A percentile compares a stretch with the other conserved stretches of the same genome.
phyloP scores from a whole-genome alignment of 306 rosid genomes.

The Acacia confusa region DNA sequence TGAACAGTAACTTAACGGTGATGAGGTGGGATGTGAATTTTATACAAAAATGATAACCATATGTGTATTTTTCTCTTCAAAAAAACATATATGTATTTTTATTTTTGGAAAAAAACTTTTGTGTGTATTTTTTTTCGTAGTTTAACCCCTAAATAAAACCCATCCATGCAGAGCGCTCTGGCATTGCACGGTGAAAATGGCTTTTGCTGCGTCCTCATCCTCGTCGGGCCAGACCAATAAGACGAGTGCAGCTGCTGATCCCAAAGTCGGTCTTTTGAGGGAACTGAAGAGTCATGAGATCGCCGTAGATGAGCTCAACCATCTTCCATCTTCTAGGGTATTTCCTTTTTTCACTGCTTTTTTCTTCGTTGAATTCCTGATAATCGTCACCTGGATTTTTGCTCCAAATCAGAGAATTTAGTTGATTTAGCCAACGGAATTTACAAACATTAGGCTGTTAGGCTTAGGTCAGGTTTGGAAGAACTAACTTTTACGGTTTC shows the following conservation, averaged over 20 bases:
- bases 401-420: background rate
- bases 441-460: background rate
- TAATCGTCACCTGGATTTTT: background rate
- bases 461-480: background rate
- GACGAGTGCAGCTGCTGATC: conserved; percentile 14
- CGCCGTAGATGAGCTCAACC: conserved; percentile 72
- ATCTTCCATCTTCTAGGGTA: conserved; percentile 64
- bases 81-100: too few relatives aligned
- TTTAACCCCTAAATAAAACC: background rate
- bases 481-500: background rate
- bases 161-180: background rate
- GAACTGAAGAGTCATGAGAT: conserved; percentile 61
- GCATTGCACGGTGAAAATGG: background rate
- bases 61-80: too few relatives aligned
- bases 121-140: too few relatives aligned
- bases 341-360: background rate
- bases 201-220: background rate
- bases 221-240: background rate
- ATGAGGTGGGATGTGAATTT: too few relatives aligned
- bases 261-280: conserved; percentile 33
- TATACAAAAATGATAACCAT: too few relatives aligned
- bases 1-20: too few relatives aligned
- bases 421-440: background rate
- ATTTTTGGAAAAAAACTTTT: too few relatives aligned
- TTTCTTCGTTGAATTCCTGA: background rate